Evolutionary conservation across 208 protist genomes (phyloP), one percentile per base, ranked within the genome.

Genomic region (Herpetomonas tarakana): DNA sequence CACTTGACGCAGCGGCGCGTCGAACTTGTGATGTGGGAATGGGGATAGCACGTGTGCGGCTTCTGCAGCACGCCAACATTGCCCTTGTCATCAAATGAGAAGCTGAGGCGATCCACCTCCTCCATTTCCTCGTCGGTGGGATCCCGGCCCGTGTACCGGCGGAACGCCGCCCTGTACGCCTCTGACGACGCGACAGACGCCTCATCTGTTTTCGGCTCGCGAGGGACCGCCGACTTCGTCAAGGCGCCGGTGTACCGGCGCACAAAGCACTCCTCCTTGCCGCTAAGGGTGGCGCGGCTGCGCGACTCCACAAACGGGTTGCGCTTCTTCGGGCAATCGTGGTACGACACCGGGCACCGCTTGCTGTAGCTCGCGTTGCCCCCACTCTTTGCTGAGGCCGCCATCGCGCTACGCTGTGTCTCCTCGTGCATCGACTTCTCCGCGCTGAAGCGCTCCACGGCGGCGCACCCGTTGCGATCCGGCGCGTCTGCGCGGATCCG

Each of bases 251-350:
- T 82, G 54, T 92, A 93, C 25, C 84, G 83, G 57, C 86, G 69
- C n/a, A 88, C 84, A 63, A 96, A 96, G 58, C 91, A 83, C 41
- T 77, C 71, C 46, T 96, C 86, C n/a, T 73, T 63, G 19, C 76
- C 75, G 2, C 56, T 81, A 21, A 96, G 63, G 22, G 75, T 69
- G 24, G 55, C 53, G 54, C 75, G 78, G 38, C 67, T 65, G 46
- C 89, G 81, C 0, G 67, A 54, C 3, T 80, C 71, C 21, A 75
- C 76, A 52, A 92, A 95, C 0, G 79, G 79, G 26, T 91, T 79
- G 19, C 47, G 46, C 18, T 16, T 31, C 0, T 16, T 65, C 0
- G 65, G 64, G 24, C 62, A 47, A 7, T 73, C 71, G 4, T 56
- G n/a, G 49, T 80, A 90, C 25, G 52, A 58, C 6, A 72, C 62